A percentile compares a stretch with the other conserved stretches of the same genome.
These are phyloP conservation scores for Hyparrhenia diplandra DNA, from an alignment of 176 grass and related monocot species.

Conservation along the genomic window DNA sequence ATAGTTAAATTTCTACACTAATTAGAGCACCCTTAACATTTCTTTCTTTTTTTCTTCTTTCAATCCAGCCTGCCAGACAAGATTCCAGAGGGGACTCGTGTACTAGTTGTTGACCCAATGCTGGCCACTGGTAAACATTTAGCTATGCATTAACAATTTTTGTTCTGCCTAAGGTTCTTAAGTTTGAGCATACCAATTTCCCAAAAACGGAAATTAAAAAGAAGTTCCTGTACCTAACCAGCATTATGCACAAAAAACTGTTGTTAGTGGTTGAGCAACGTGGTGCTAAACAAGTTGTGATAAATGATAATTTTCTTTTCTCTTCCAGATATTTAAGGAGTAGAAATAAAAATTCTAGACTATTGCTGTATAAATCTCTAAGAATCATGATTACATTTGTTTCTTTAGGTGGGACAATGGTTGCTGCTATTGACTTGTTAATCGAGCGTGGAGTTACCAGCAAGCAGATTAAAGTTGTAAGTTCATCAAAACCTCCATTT, in stretches of 20 bases:
- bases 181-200: not conserved
- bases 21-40: not conserved
- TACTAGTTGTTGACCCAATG: conserved; percentile 94
- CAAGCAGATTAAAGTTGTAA: conserved; percentile 95
- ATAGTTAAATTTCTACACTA: not conserved
- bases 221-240: not conserved
- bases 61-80: conserved; percentile 77
- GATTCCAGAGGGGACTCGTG: conserved; percentile 72
- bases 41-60: conserved; percentile 4
- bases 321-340: not conserved
- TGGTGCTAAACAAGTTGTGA: not conserved
- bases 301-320: not conserved
- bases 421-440: conserved; percentile 88
- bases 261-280: not conserved
- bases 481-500: conserved; percentile 17
- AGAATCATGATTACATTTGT: conserved; percentile 16
- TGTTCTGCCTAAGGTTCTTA: not conserved
- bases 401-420: conserved; percentile 88
- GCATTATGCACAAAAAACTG: not conserved
- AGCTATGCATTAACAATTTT: conserved; percentile 6
- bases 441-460: conserved; percentile 66
- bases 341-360: not conserved
- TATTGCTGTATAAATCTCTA: not conserved
- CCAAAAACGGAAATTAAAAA: not conserved
- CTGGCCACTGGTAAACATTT: conserved; percentile 74